Base-by-base conservation (phyloP, 164 flowering plant genomes). In the Magnolia officinalis region DNA sequence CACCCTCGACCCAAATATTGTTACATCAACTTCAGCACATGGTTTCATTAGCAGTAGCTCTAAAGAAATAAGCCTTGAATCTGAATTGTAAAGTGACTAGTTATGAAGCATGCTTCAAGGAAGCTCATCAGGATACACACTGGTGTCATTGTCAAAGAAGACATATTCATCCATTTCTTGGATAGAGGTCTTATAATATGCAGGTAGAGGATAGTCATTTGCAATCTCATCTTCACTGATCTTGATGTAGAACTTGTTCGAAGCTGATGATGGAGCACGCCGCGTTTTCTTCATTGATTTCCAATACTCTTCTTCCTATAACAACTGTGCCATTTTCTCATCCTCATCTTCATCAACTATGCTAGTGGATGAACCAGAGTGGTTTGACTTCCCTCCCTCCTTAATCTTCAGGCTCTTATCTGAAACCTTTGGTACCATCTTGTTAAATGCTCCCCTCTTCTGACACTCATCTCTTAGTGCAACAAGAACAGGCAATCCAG, bases 141-240 rank as follows among this genome's bases (percentile, higher is more conserved):
- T 83, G 18, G 79, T 51, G 21, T 90, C 96, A 81, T 78, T 79
- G 45, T 89, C 99, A 84, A 88, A 87, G 19, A 92, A 59, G 14
- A 94, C 71, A 77, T 86, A 91, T 72, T 94, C 99, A 81, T 94
- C 99, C 23, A 83, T 89, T 81, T 96, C 99, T 67, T 89, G 76
- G 20, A 61, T 75, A 52, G 83, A 63, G 2, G 85, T 80, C 76
- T 89, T 91, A 79, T 96, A 96, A 83, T 84, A 94, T 20, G 90
- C 90, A 77, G 98, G 99, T 26, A 94, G 80, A 67, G 98, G 99
- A 77, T 96, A 96, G 77, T 96, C 99, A 82, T 88, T 85, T 10
- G 96, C 98, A 78, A 96, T 94, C 76, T 96, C 98, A 84, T 92
- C 96, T 78, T 96, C 99, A 83, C 90, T 92, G 70, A 94, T 96